These are phyloP conservation scores for Thymus quinquecostatus DNA, from an alignment of 257 asterid species.

Conservation along the genomic window DNA sequence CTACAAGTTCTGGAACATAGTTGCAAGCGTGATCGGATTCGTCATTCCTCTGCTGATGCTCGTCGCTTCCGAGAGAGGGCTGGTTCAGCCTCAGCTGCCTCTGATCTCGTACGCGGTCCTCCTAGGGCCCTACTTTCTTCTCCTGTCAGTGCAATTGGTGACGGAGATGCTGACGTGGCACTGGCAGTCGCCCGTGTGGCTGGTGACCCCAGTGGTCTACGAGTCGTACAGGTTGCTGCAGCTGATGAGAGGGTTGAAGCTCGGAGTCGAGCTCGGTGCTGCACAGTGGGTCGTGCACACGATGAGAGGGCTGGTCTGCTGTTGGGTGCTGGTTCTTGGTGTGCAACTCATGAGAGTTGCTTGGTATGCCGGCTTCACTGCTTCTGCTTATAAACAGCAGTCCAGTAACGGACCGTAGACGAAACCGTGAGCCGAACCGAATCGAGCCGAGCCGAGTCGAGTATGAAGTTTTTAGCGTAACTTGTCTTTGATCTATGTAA, in stretches of 20 bases:
- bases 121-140: constrained; percentile 93
- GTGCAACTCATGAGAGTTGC: constrained; percentile 98
- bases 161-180: constrained; percentile 96
- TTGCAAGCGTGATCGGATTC: constrained; percentile 64
- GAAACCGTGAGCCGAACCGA: background rate
- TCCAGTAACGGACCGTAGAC: constrained; percentile 20
- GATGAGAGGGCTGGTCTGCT: constrained; percentile 76
- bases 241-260: constrained; percentile 92
- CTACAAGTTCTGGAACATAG: constrained; percentile 78
- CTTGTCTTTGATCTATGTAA: background rate
- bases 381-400: constrained; percentile 44
- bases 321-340: constrained; percentile 95
- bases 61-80: constrained; percentile 57
- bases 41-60: constrained; percentile 53
- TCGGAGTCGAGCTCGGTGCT: constrained; percentile 69
- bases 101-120: constrained; percentile 66
- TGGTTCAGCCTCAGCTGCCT: constrained; percentile 65
- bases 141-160: constrained; percentile 69
- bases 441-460: background rate
- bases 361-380: constrained; percentile 90
- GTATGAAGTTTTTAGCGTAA: too few species aligned
- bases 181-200: constrained; percentile 96
- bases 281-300: constrained; percentile 79
- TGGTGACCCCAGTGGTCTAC: constrained; percentile 82
- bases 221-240: constrained; percentile 87